Conservation (phyloP, 441 rosid species). For the Pelargonium fulgidum region DNA sequence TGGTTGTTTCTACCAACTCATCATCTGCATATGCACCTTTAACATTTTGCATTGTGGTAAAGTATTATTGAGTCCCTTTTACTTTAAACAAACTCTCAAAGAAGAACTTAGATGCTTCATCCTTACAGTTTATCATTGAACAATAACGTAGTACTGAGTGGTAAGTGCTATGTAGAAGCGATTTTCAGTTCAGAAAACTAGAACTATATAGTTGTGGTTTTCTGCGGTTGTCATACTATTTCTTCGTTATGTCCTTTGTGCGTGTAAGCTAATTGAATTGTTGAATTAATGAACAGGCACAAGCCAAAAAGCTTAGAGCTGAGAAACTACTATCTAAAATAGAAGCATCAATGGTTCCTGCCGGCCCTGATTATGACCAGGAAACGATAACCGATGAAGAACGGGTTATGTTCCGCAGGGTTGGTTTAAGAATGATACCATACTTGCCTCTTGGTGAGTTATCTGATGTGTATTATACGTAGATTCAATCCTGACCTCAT, state of each 20-base stretch:
- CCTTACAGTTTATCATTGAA: neutral
- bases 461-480: conserved; percentile 10
- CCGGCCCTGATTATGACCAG: conserved; percentile 94
- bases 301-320: conserved; percentile 82
- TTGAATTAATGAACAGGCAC: conserved; percentile 53
- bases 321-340: conserved; percentile 74
- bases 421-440: conserved; percentile 89
- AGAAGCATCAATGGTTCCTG: conserved; percentile 89
- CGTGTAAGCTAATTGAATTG: conserved; percentile 17
- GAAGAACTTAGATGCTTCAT: neutral
- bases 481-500: neutral
- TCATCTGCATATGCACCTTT: neutral
- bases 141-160: neutral
- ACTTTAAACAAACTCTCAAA: neutral
- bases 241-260: conserved; percentile 8
- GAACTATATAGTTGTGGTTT: too few relatives aligned
- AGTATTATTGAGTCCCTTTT: neutral
- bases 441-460: conserved; percentile 82
- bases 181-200: neutral
- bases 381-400: conserved; percentile 95
- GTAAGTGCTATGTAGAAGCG: neutral
- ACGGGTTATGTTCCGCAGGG: conserved; percentile 70
- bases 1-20: neutral
- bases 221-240: neutral
- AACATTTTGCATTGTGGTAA: neutral